phyloP scores from a whole-genome alignment of 192 early-diverging fungal genomes.

The Gaertneriomyces sp. region DNA sequence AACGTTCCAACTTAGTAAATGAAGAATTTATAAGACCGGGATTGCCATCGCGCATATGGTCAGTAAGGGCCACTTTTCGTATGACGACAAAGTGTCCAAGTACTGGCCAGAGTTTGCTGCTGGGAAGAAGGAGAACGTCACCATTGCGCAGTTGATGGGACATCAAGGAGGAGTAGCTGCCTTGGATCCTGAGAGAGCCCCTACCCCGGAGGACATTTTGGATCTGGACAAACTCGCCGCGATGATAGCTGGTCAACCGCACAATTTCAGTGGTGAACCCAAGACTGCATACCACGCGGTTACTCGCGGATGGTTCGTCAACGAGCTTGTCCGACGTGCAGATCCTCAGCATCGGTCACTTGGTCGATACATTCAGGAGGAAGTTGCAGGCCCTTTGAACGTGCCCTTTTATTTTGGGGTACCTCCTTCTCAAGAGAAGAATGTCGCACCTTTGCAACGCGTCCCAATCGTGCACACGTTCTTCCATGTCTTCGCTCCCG shows the following conservation, averaged over 20 bases:
- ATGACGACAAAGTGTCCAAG: conserved; percentile 45
- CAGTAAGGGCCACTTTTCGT: conserved; percentile 50
- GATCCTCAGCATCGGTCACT: conserved; percentile 57
- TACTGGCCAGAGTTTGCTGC: conserved; percentile 76
- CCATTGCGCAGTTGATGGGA: conserved; percentile 56
- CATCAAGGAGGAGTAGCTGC: conserved; percentile 65
- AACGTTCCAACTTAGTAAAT: too few relatives aligned
- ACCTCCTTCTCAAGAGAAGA: conserved; percentile 26
- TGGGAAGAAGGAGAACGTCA: conserved; percentile 66
- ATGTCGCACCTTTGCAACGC: conserved; percentile 47
- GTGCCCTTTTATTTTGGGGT: conserved; percentile 57
- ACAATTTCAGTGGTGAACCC: conserved; percentile 57
- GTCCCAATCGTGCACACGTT: conserved; percentile 44
- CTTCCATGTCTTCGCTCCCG: conserved; percentile 47
- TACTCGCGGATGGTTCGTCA: conserved; percentile 68
- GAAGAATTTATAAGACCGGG: conserved; percentile 17
- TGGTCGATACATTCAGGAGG: conserved; percentile 55
- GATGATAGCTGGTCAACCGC: conserved; percentile 54
- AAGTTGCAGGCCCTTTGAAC: conserved; percentile 50
- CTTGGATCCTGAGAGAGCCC: conserved; percentile 42
- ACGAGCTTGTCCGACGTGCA: conserved; percentile 66
- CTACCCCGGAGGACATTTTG: conserved; percentile 41
- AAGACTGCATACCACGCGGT: conserved; percentile 59
- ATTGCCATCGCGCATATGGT: conserved; percentile 61
- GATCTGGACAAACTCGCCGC: conserved; percentile 52